phyloP scores from a whole-genome alignment of 768 basidiomycete species.

The Boletus speciosus region DNA sequence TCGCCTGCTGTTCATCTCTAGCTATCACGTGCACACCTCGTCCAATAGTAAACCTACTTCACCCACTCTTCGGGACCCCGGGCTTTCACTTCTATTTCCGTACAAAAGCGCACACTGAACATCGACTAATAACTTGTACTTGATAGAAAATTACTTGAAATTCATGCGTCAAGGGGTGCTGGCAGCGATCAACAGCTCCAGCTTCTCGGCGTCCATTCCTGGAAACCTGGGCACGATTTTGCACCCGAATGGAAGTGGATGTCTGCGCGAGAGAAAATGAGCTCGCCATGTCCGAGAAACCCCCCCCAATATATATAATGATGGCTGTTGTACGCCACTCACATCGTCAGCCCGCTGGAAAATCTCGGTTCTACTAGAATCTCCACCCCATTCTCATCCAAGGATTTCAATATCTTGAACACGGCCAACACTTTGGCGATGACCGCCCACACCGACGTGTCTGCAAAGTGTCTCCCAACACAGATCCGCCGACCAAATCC shows the following conservation, averaged over 20 bases:
- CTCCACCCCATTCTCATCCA: slow-evolving; percentile 11
- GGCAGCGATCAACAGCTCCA: neutral
- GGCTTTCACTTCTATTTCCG: neutral
- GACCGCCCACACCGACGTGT: slow-evolving; percentile 10
- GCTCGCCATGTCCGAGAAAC: neutral
- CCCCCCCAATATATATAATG: no score
- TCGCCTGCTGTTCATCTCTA: no score
- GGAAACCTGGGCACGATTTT: slow-evolving; percentile 3
- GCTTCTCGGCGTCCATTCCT: neutral
- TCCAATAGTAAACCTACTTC: no score
- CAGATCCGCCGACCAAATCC: slow-evolving; percentile 28
- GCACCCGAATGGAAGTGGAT: neutral
- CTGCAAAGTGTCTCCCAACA: slow-evolving; percentile 19
- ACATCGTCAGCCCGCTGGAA: slow-evolving; percentile 1
- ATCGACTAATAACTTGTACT: neutral
- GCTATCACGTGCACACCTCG: no score
- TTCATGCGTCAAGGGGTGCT: neutral
- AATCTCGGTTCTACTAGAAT: slow-evolving; percentile 2
- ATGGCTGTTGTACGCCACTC: neutral
- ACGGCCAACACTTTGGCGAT: slow-evolving; percentile 10
- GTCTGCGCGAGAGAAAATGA: neutral
- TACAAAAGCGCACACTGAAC: neutral
- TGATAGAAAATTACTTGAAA: neutral
- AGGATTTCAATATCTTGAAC: slow-evolving; percentile 7
- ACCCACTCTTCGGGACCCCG: no score